Evolutionary conservation across 495 filamentous ascomycete species (phyloP).

Genomic region (Hyaloscypha variabilis): DNA sequence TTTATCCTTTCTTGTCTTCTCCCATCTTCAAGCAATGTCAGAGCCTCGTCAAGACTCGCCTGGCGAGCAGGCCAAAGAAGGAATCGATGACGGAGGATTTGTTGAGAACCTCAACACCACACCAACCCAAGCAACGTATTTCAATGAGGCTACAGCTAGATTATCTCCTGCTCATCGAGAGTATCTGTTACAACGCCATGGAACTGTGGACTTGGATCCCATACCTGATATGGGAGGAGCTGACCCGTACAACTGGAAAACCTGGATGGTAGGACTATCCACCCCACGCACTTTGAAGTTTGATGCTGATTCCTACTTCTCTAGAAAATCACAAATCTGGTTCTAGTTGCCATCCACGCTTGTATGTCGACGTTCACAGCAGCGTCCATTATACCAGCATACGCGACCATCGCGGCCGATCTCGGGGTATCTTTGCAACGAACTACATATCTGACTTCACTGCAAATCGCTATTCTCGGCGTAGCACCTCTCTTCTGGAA

Average conservation of each 20-base stretch:
- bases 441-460: constrained; percentile 52
- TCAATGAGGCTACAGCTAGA: constrained; percentile 15
- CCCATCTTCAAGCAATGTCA: too few relatives aligned
- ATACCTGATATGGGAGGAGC: constrained; percentile 51
- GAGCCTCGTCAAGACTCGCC: too few relatives aligned
- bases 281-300: background rate
- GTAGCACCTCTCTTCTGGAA: constrained; percentile 56
- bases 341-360: constrained; percentile 57
- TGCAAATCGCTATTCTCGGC: constrained; percentile 54
- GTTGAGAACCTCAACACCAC: constrained; percentile 3
- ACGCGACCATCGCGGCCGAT: constrained; percentile 46
- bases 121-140: constrained; percentile 18
- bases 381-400: constrained; percentile 52
- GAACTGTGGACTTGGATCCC: constrained; percentile 56
- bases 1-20: too few relatives aligned
- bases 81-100: background rate
- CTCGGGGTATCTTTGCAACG: constrained; percentile 43
- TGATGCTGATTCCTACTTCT: background rate
- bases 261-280: constrained; percentile 48
- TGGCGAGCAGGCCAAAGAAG: too few relatives aligned
- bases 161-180: constrained; percentile 40
- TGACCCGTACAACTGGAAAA: constrained; percentile 60
- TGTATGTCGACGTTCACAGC: constrained; percentile 58
- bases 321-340: constrained; percentile 56
- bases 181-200: constrained; percentile 55